Evolutionary conservation across 129 eudicot genomes (phyloP).

Genomic region (Logfia minima): DNA sequence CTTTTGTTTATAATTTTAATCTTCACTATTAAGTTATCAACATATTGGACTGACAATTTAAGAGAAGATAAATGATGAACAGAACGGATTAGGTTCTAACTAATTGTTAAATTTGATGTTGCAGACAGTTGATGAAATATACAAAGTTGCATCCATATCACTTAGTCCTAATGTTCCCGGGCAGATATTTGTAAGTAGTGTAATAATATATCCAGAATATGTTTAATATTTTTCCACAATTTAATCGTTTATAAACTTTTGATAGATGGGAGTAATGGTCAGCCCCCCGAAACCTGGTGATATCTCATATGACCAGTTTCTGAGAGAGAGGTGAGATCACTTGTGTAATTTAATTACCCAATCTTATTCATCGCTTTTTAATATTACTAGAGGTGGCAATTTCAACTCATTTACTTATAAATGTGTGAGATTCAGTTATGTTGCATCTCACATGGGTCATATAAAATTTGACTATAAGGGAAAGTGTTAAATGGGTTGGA

Average conservation of each 20-base stretch:
- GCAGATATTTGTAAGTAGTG: constrained; percentile 83
- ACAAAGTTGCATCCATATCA: constrained; percentile 93
- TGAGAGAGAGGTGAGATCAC: constrained; percentile 74
- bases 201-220: background rate
- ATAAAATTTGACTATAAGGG: background rate
- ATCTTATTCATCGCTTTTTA: background rate
- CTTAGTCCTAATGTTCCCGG: constrained; percentile 97
- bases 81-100: background rate
- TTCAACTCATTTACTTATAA: background rate
- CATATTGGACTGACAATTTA: background rate
- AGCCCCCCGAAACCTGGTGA: constrained; percentile 97
- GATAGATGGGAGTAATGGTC: constrained; percentile 91
- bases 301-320: constrained; percentile 69
- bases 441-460: background rate
- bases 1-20: background rate
- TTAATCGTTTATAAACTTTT: constrained; percentile 6
- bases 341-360: background rate
- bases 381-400: background rate
- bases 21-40: background rate
- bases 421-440: background rate
- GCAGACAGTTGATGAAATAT: constrained; percentile 98
- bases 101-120: constrained; percentile 25
- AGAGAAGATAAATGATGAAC: background rate
- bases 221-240: background rate
- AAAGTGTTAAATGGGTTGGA: background rate